These are phyloP conservation scores for Plasmodium gonderi DNA, from an alignment of 169 alveolate species.

Conservation along the genomic window DNA sequence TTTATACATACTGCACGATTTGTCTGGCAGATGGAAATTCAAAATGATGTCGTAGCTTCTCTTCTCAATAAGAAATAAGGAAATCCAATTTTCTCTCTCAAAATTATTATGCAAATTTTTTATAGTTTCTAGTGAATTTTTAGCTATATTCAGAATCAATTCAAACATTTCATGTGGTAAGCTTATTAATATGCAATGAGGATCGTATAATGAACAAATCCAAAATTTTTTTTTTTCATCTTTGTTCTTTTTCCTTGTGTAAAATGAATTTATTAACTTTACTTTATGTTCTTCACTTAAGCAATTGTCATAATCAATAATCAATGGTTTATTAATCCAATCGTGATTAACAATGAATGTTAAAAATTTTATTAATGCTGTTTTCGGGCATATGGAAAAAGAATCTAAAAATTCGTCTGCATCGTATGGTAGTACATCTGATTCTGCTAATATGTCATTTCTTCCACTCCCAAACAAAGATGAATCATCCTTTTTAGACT, in stretches of 20 bases:
- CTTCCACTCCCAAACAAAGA: background rate
- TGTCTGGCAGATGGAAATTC: background rate
- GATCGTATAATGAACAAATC: slow-evolving; percentile 49
- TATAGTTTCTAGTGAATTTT: background rate
- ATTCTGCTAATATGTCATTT: background rate
- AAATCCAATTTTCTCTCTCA: slow-evolving; percentile 35
- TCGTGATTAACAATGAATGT: slow-evolving; percentile 17
- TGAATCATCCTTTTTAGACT: background rate
- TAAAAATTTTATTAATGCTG: slow-evolving; percentile 10
- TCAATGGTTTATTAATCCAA: slow-evolving; percentile 32
- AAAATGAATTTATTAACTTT: slow-evolving; percentile 15
- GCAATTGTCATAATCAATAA: slow-evolving; percentile 19
- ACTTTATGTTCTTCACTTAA: slow-evolving; percentile 34
- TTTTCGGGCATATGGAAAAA: slow-evolving; percentile 39
- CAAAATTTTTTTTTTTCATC: slow-evolving; percentile 23
- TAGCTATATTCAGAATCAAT: slow-evolving; percentile 6
- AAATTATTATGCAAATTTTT: background rate
- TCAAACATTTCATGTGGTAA: slow-evolving; percentile 18
- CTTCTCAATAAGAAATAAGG: slow-evolving; percentile 15
- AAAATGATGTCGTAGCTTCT: slow-evolving; percentile 20
- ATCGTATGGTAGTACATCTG: background rate
- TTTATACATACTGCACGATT: background rate
- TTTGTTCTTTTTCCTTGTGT: slow-evolving; percentile 9
- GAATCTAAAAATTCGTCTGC: slow-evolving; percentile 9
- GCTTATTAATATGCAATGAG: slow-evolving; percentile 13